Conservation (phyloP, 1,139 yeast species). For the Geotrichum macrosporum region DNA sequence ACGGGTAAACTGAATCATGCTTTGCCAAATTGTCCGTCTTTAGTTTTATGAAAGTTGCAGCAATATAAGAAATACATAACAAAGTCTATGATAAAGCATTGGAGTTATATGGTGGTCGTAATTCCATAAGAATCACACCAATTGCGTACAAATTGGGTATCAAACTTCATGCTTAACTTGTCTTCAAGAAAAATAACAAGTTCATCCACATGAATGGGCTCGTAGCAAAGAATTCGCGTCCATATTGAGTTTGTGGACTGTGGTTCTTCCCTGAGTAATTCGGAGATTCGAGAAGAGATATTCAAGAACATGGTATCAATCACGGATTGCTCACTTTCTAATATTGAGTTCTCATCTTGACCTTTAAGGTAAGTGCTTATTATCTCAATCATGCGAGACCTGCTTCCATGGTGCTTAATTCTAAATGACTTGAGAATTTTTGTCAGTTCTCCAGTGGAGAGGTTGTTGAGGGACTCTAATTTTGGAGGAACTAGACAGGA, state of each 20-base stretch:
- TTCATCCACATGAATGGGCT: slow-evolving; percentile 24
- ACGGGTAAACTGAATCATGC: too few species aligned
- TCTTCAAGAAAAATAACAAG: slow-evolving; percentile 22
- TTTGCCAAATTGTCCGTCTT: too few species aligned
- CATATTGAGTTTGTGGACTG: slow-evolving; percentile 21
- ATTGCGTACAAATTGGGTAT: slow-evolving; percentile 22
- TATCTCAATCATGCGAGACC: slow-evolving; percentile 10
- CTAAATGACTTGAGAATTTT: slow-evolving; percentile 5
- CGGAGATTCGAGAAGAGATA: neutral
- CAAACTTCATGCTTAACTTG: slow-evolving; percentile 22
- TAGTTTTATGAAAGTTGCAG: neutral
- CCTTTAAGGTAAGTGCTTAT: neutral
- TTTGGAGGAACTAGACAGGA: neutral
- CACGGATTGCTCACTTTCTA: neutral
- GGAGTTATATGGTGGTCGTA: slow-evolving; percentile 16
- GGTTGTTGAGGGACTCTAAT: neutral
- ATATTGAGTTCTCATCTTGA: too few species aligned
- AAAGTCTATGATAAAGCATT: neutral
- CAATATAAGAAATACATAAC: neutral
- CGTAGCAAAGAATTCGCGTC: slow-evolving; percentile 25
- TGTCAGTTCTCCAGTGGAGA: slow-evolving; percentile 14
- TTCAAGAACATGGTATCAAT: neutral
- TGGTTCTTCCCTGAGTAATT: neutral
- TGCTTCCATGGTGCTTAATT: slow-evolving; percentile 9
- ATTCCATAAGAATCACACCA: slow-evolving; percentile 30